Evolutionary conservation across 140 eudicot species (phyloP).

Genomic region (Stevia rebaudiana): DNA sequence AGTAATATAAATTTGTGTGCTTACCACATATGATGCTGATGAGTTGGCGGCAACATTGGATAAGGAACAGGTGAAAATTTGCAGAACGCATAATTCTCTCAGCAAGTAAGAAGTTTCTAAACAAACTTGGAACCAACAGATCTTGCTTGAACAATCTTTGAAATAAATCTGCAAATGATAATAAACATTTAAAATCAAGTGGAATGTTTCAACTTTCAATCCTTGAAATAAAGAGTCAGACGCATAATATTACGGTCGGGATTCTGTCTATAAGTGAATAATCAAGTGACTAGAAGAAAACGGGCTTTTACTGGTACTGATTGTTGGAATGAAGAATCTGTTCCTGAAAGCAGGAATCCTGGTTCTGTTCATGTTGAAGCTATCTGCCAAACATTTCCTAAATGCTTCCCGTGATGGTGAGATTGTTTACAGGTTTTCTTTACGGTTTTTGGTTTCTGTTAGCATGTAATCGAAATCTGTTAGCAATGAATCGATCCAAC

Average conservation of each 20-base stretch:
- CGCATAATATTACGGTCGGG: constrained; percentile 57
- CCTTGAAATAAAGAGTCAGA: constrained; percentile 2
- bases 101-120: constrained; percentile 82
- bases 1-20: not conserved
- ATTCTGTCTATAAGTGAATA: constrained; percentile 88
- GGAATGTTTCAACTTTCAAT: constrained; percentile 5
- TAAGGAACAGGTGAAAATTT: constrained; percentile 80
- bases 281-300: constrained; percentile 72
- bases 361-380: constrained; percentile 56
- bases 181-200: not conserved
- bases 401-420: constrained; percentile 43
- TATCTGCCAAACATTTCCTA: constrained; percentile 56
- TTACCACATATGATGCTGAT: constrained; percentile 99
- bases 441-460: not conserved
- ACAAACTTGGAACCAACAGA: constrained; percentile 90
- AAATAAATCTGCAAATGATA: constrained; percentile 81
- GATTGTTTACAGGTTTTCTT: not conserved
- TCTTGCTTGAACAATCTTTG: constrained; percentile 95
- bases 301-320: constrained; percentile 43
- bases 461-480: not conserved
- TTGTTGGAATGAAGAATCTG: constrained; percentile 23
- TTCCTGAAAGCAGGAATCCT: constrained; percentile 62
- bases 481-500: not conserved
- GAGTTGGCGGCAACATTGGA: constrained; percentile 94
- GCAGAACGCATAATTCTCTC: constrained; percentile 98